phyloP scores from a whole-genome alignment of 108 stramenopile species.

The Asterionellopsis glacialis region DNA sequence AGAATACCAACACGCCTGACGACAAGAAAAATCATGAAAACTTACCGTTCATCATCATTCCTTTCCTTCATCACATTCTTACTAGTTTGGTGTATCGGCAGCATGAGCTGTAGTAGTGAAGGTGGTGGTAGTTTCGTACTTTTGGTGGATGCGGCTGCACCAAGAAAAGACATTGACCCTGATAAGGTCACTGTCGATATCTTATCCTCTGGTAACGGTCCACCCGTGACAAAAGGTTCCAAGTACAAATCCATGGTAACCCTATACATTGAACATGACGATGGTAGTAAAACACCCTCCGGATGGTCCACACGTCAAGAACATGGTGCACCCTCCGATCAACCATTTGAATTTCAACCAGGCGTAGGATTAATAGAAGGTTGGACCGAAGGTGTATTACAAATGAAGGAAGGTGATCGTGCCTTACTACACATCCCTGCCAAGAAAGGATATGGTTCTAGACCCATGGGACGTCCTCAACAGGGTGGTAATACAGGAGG shows the following conservation, averaged over 20 bases:
- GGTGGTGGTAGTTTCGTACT: too few species aligned
- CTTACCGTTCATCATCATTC: too few species aligned
- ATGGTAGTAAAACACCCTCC: constrained; percentile 37
- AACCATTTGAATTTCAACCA: constrained; percentile 55
- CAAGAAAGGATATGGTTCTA: constrained; percentile 45
- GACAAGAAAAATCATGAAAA: too few species aligned
- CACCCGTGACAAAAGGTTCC: constrained; percentile 25
- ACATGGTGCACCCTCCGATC: constrained; percentile 42
- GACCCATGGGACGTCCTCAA: constrained; percentile 43
- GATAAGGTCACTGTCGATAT: too few species aligned
- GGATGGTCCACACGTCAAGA: constrained; percentile 59
- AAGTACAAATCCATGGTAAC: constrained; percentile 44
- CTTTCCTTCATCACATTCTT: too few species aligned
- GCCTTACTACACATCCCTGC: constrained; percentile 42
- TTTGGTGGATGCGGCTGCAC: too few species aligned
- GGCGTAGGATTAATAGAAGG: constrained; percentile 56
- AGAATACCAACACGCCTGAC: too few species aligned
- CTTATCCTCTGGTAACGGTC: constrained; percentile 19
- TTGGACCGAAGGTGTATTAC: constrained; percentile 60
- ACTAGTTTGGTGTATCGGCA: too few species aligned
- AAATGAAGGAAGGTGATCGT: constrained; percentile 66
- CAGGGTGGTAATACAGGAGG: constrained; percentile 18
- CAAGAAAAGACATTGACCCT: too few species aligned
- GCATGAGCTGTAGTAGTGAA: too few species aligned
- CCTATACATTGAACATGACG: constrained; percentile 50